Conservation (phyloP, 768 basidiomycete species). For the Xanthoconium stramineum region DNA sequence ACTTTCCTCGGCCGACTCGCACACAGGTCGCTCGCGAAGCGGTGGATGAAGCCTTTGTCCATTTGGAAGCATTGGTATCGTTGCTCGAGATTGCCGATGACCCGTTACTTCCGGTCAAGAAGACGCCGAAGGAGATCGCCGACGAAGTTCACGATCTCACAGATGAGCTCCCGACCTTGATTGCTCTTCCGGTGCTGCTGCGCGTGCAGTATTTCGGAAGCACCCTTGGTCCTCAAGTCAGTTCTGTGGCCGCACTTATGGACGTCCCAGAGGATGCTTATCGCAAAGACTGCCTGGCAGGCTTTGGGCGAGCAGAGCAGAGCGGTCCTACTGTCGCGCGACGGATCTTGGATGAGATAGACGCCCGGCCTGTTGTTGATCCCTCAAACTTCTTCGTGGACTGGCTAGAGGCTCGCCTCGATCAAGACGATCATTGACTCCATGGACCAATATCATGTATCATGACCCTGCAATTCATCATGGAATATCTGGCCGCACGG, state of each 20-base stretch:
- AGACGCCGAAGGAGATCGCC: conserved; percentile 24
- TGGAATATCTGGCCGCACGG: not conserved
- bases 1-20: conserved; percentile 58
- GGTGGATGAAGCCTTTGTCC: conserved; percentile 74
- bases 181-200: conserved; percentile 68
- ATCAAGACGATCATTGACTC: conserved; percentile 18
- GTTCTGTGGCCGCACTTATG: conserved; percentile 50
- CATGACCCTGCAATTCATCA: not conserved
- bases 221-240: conserved; percentile 1
- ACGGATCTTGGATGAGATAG: conserved; percentile 52
- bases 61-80: conserved; percentile 52
- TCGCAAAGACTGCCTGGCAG: conserved; percentile 62
- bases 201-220: conserved; percentile 36
- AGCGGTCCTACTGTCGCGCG: conserved; percentile 58
- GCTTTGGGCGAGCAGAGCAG: conserved; percentile 78
- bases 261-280: conserved; percentile 62
- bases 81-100: conserved; percentile 52
- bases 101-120: conserved; percentile 25
- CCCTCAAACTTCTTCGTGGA: conserved; percentile 32
- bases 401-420: conserved; percentile 43
- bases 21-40: conserved; percentile 70
- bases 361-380: conserved; percentile 29
- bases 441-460: not conserved
- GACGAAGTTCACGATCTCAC: conserved; percentile 52
- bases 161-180: conserved; percentile 66